phyloP scores from a whole-genome alignment of 2,329 filamentous ascomycete genomes.

The Gyromitra esculenta region DNA sequence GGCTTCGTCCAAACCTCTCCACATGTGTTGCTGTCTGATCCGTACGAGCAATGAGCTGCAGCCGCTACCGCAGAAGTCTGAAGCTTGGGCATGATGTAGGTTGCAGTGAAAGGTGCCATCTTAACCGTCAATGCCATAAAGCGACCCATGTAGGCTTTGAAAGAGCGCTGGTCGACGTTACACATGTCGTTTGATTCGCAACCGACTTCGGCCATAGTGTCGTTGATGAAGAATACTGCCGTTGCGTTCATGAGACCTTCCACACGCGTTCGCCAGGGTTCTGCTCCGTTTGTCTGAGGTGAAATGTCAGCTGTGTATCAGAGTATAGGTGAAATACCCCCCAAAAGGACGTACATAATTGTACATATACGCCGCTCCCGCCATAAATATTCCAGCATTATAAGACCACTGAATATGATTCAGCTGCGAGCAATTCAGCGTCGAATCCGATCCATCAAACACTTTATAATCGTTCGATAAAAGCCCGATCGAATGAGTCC shows the following conservation, averaged over 20 bases:
- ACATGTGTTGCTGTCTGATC: conserved; percentile 68
- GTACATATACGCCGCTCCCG: conserved; percentile 75
- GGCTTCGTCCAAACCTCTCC: conserved; percentile 73
- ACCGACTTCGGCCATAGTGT: conserved; percentile 72
- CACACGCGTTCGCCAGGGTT: conserved; percentile 68
- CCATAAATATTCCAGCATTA: conserved; percentile 70
- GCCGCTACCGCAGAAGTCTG: conserved; percentile 69
- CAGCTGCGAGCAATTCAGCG: conserved; percentile 69
- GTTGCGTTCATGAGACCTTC: conserved; percentile 67
- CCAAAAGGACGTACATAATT: conserved; percentile 65
- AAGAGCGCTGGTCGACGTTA: conserved; percentile 76
- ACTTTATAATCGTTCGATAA: conserved; percentile 72
- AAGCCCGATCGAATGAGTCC: conserved; percentile 67
- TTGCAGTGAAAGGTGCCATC: conserved; percentile 70
- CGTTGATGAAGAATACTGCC: conserved; percentile 66
- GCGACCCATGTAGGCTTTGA: conserved; percentile 76
- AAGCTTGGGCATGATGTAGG: conserved; percentile 70
- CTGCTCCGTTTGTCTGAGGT: conserved; percentile 64
- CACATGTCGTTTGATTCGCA: conserved; percentile 72
- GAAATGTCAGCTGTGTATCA: conserved; percentile 61
- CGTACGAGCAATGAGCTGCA: conserved; percentile 71
- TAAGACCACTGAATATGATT: conserved; percentile 74
- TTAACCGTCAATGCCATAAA: conserved; percentile 72
- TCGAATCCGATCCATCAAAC: conserved; percentile 74
- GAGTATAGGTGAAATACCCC: not conserved